Evolutionary conservation across 1,284 basidiomycete genomes (phyloP), one percentile per base, ranked within the genome.

Genomic region (Sphagnurus paluster): DNA sequence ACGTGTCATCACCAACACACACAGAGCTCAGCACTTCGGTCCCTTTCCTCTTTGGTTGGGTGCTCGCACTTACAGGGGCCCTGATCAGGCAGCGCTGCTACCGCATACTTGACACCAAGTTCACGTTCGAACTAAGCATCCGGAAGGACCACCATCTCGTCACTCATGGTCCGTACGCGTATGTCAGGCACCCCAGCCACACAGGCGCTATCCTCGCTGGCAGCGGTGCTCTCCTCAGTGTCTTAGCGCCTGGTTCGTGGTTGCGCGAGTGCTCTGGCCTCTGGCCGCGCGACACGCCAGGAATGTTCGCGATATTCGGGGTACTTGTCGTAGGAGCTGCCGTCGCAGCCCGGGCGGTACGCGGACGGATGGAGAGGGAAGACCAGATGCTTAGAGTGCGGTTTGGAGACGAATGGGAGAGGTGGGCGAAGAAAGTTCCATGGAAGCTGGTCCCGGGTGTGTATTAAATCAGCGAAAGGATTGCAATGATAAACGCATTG

Each of bases 141-240:
- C 48, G 51, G 13, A 44, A 49, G 19, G 43, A 56, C 46, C 62
- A 63, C 43, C 44, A 36, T 8, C 53, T 65, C 10, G 29, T 64
- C 36, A 63, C 50, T 1, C 39, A 51, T 2, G 62, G 62, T 5
- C 57, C 60, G 3, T 63, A 64, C 42, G 33, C 47, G 7, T 8
- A 50, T 40, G 60, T 62, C 1, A 56, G 62, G 5, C 62, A 65
- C 35, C 63, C 62, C 3, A 53, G 53, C 45, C 60, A 62, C 39
- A 52, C 53, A 6, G 60, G 58, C 5, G 42, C 36, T 2, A 16
- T 56, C 2, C 17, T 58, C 19, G 44, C 46, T 4, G 46, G 36
- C 13, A 21, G 44, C 1, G 58, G 57, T 8, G 26, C 44, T 4
- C 16, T 51, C 7, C 30, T 50, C 8, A 53, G 45, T 17, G 37